These are phyloP conservation scores for Phialophora chinensis DNA, from an alignment of 2,329 filamentous ascomycete species.

Conservation along the genomic window DNA sequence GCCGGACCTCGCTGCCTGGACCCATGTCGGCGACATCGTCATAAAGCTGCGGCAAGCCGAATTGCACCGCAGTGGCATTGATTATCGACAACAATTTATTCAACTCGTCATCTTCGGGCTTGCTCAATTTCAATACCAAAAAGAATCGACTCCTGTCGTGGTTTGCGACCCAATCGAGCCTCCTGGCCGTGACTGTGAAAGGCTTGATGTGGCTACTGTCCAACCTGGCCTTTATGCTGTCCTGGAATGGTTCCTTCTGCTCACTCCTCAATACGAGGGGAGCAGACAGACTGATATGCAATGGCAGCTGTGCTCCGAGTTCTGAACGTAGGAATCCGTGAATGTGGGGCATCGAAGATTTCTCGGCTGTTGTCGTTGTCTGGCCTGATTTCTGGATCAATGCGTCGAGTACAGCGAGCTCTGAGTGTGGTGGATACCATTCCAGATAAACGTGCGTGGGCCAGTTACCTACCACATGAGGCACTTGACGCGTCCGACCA, in stretches of 20 bases:
- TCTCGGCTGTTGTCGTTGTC: not conserved
- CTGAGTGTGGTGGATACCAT: conserved; percentile 65
- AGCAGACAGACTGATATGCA: conserved; percentile 90
- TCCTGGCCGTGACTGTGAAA: conserved; percentile 54
- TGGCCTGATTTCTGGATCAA: conserved; percentile 39
- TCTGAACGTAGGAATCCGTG: conserved; percentile 76
- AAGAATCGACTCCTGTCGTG: conserved; percentile 77
- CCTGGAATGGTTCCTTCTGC: conserved; percentile 72
- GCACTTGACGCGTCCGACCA: conserved; percentile 79
- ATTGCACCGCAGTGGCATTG: conserved; percentile 66
- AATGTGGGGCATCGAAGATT: conserved; percentile 5
- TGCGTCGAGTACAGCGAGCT: conserved; percentile 44
- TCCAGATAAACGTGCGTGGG: conserved; percentile 91
- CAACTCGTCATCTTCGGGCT: conserved; percentile 60
- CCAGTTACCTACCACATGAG: conserved; percentile 90
- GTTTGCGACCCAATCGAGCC: conserved; percentile 70
- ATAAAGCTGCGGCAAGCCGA: conserved; percentile 76
- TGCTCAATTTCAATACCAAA: conserved; percentile 71
- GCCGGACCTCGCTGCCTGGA: conserved; percentile 16
- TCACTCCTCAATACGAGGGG: conserved; percentile 75
- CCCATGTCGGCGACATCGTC: conserved; percentile 10
- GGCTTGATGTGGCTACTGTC: conserved; percentile 47
- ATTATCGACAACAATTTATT: conserved; percentile 68
- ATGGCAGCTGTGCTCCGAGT: conserved; percentile 75
- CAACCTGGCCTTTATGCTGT: conserved; percentile 57